Conservation (phyloP, 345 rosid species). For the Gossypium mustelinum region DNA sequence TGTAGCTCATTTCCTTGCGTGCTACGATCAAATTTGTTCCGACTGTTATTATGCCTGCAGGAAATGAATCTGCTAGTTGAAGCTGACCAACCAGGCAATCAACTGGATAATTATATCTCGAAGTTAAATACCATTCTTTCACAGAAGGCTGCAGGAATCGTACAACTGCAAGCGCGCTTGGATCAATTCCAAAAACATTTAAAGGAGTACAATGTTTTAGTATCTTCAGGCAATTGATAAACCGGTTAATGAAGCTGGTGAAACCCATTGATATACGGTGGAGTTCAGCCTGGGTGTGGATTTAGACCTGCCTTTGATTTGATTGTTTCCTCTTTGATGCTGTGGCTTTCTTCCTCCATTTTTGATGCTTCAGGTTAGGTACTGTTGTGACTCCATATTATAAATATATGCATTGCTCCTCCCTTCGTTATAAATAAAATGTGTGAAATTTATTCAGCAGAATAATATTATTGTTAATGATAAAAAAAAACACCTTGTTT, state of each 20-base stretch:
- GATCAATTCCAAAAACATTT: conserved; percentile 51
- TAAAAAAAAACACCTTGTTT: neutral
- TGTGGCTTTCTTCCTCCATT: conserved; percentile 6
- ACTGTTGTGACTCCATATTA: neutral
- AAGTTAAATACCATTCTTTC: conserved; percentile 50
- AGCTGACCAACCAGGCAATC: conserved; percentile 66
- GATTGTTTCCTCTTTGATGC: neutral
- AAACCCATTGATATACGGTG: neutral
- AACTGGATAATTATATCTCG: conserved; percentile 44
- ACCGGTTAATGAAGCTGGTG: neutral
- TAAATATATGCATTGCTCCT: neutral
- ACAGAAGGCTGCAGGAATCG: conserved; percentile 56
- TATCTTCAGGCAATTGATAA: conserved; percentile 29
- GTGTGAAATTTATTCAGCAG: neutral
- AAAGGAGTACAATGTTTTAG: conserved; percentile 43
- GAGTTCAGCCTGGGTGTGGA: neutral
- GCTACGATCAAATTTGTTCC: neutral
- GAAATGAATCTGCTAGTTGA: conserved; percentile 57
- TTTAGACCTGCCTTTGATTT: neutral
- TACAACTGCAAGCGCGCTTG: conserved; percentile 44
- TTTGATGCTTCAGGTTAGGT: neutral
- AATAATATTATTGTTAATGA: neutral
- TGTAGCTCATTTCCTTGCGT: neutral
- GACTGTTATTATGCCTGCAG: conserved; percentile 28
- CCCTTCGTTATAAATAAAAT: neutral